Evolutionary conservation across 768 basidiomycete genomes (phyloP), one percentile per base, ranked within the genome.

Genomic region (Strobilomyces dryophilus): DNA sequence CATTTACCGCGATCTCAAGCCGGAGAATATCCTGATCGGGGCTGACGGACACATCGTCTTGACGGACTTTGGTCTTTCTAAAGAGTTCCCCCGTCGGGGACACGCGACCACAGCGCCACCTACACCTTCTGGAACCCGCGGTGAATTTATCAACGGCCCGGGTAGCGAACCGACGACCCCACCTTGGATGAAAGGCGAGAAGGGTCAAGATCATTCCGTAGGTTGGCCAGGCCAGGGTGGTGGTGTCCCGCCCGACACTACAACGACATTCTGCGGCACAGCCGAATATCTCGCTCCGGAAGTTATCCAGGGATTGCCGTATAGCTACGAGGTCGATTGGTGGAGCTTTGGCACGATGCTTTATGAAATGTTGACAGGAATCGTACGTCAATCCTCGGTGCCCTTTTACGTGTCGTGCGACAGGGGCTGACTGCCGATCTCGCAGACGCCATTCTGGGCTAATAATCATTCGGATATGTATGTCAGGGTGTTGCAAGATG

Each of bases 331-430:
- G 60, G 92, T 95, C 20, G 95, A 98, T 68, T 95, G 93, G 91
- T 99, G 94, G 95, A 91, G 88, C 59, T 89, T 95, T 63, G 95
- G 95, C 34, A 98, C 95, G 56, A 95, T 98, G 89, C 73, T 98
- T 54, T 93, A 91, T 67, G 95, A 98, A 75, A 95, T 97, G 89
- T 74, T 98, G 71, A 90, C 91, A 36, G 95, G 95, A 26, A 89
- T 95, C 59, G 94, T 95, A 70, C 83, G 41, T 53, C 44, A 26
- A 49, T 34, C 35, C 32, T 1, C 20, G 18, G 11, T 31, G 54
- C 34, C 45, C 62, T 43, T 49, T 62, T 49, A 44, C 53, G 48
- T 59, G 49, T 51, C 54, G 48, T 26, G 57, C 53, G 43, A 44
- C 52, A 51, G 52, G 61, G 56, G 44, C 36, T 61, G 55, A 65